phyloP scores from a whole-genome alignment of 2,329 filamentous ascomycete species.

The Exophiala bonariae region DNA sequence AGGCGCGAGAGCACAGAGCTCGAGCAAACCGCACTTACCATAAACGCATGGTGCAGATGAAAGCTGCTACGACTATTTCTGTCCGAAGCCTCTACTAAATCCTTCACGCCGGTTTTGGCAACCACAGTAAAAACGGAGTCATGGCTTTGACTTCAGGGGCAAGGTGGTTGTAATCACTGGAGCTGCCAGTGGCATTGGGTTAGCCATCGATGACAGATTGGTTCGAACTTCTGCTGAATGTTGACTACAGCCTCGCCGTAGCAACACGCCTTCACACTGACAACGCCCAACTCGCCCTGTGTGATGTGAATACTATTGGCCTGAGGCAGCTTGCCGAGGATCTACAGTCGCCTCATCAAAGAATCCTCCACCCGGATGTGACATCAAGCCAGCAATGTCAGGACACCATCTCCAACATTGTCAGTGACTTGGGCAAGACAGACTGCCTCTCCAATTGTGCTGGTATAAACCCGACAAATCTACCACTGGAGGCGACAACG shows the following conservation, averaged over 20 bases:
- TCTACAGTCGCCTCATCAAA: background rate
- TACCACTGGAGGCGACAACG: conserved; percentile 40
- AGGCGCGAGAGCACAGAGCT: too few species aligned
- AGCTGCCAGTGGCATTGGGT: conserved; percentile 30
- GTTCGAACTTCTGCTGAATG: background rate
- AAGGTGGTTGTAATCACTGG: conserved; percentile 28
- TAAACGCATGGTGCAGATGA: too few species aligned
- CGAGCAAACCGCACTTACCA: too few species aligned
- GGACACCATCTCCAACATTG: conserved; percentile 28
- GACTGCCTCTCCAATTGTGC: too few species aligned
- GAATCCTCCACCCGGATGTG: background rate
- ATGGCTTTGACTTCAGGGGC: too few species aligned
- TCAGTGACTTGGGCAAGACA: too few species aligned
- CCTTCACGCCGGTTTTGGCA: too few species aligned
- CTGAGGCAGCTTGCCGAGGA: background rate
- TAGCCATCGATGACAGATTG: conserved; percentile 15
- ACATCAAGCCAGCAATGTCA: conserved; percentile 26
- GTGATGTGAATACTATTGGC: background rate
- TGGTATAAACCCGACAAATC: too few species aligned
- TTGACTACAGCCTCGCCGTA: background rate
- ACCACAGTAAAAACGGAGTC: too few species aligned
- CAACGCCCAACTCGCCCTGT: background rate
- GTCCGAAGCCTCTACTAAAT: too few species aligned
- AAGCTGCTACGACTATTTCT: too few species aligned
- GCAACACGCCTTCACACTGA: conserved; percentile 1